Conservation (phyloP, 805 yeast species). For the Wickerhamiella occidentalis region DNA sequence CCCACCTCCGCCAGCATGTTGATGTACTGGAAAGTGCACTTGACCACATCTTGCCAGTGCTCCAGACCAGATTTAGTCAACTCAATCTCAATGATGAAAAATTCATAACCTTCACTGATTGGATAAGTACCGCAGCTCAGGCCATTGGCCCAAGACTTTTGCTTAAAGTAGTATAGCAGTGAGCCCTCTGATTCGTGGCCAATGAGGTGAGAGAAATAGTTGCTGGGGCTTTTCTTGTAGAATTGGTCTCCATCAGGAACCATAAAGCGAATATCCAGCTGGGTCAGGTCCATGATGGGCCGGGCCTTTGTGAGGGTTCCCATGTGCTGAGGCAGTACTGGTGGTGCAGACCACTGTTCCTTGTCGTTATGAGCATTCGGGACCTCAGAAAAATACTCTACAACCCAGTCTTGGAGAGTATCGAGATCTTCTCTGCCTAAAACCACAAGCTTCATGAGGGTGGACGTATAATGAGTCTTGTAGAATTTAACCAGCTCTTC, state of each 20-base stretch:
- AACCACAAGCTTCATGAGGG: conserved; percentile 76
- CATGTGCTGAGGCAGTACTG: conserved; percentile 37
- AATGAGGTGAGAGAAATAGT: conserved; percentile 63
- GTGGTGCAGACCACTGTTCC: conserved; percentile 32
- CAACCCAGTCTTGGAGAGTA: conserved; percentile 58
- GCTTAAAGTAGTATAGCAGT: conserved; percentile 54
- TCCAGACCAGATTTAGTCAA: conserved; percentile 56
- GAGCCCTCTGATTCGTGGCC: conserved; percentile 95
- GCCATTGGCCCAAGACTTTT: conserved; percentile 65
- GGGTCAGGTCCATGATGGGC: conserved; percentile 72
- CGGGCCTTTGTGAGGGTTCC: conserved; percentile 49
- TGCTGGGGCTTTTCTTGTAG: conserved; percentile 60
- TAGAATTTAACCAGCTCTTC: conserved; percentile 71
- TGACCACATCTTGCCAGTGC: conserved; percentile 49
- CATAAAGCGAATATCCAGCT: conserved; percentile 53
- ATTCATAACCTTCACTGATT: conserved; percentile 49
- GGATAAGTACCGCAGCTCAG: conserved; percentile 55
- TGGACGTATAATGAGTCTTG: conserved; percentile 61
- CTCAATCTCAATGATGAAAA: conserved; percentile 60
- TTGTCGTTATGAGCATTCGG: conserved; percentile 30
- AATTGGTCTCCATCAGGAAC: conserved; percentile 60
- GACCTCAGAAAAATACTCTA: conserved; percentile 50
- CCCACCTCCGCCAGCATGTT: conserved; percentile 42
- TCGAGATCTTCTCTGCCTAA: conserved; percentile 73
- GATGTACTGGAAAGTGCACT: conserved; percentile 59